phyloP scores from a whole-genome alignment of 2,329 filamentous ascomycete genomes.

The Zelopaecilomyces penicillatus region DNA sequence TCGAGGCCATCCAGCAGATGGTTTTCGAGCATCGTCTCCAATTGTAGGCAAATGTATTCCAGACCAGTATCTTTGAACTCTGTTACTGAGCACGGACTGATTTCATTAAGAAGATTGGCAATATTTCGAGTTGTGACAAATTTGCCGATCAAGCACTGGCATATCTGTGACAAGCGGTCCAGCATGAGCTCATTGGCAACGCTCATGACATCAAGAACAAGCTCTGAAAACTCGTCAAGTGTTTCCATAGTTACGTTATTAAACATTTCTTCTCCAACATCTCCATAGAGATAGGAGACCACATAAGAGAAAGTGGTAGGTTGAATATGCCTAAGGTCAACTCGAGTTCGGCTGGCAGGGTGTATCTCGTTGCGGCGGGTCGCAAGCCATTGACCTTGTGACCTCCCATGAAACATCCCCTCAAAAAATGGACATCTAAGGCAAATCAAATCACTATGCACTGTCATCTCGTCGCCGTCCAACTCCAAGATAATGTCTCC shows the following conservation, averaged over 20 bases:
- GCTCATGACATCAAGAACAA: conserved; percentile 84
- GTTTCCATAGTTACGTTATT: conserved; percentile 62
- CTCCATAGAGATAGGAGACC: conserved; percentile 73
- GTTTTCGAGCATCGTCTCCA: conserved; percentile 89
- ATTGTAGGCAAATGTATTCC: conserved; percentile 84
- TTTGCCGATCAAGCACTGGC: conserved; percentile 72
- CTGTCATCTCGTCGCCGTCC: conserved; percentile 59
- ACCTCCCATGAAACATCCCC: conserved; percentile 80
- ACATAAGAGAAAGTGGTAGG: conserved; percentile 69
- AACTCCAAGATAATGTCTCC: conserved; percentile 75
- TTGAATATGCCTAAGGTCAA: conserved; percentile 78
- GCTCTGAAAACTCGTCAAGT: conserved; percentile 76
- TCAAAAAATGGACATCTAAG: conserved; percentile 88
- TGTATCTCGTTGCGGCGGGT: conserved; percentile 46
- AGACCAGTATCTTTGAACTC: conserved; percentile 83
- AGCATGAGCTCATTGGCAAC: conserved; percentile 94
- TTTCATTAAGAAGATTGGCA: conserved; percentile 73
- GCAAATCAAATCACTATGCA: conserved; percentile 73
- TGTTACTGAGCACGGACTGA: conserved; percentile 73
- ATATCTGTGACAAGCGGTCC: conserved; percentile 80
- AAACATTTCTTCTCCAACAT: conserved; percentile 73
- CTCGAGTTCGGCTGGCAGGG: conserved; percentile 42
- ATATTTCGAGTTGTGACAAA: conserved; percentile 86
- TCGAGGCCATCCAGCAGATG: conserved; percentile 80
- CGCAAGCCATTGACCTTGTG: conserved; percentile 75